A percentile compares a stretch with the other conserved stretches of the same genome.
phyloP scores from a whole-genome alignment of 2,329 filamentous ascomycete genomes.

The Aspergillus uvarum region DNA sequence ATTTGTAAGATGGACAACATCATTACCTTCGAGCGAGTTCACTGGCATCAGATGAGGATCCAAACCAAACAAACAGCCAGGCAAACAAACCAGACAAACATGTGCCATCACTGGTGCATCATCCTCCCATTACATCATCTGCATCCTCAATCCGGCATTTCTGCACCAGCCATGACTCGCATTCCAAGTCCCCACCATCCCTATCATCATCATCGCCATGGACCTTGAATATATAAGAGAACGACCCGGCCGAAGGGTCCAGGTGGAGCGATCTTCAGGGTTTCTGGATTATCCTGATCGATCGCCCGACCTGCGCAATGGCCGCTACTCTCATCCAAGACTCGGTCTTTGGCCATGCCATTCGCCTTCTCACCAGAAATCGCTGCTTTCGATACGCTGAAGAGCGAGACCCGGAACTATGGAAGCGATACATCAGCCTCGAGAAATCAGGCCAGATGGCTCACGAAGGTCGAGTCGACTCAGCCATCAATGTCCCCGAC shows the following conservation, averaged over 20 bases:
- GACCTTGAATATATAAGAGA: not conserved
- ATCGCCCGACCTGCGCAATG: not conserved
- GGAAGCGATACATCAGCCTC: constrained; percentile 50
- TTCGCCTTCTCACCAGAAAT: constrained; percentile 42
- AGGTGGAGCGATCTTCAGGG: not conserved
- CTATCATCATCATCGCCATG: not conserved
- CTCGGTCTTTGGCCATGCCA: constrained; percentile 41
- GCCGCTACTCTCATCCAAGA: constrained; percentile 44
- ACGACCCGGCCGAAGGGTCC: not conserved
- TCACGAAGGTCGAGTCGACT: constrained; percentile 31
- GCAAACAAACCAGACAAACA: not conserved
- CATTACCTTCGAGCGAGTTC: no score
- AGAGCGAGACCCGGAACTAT: constrained; percentile 52
- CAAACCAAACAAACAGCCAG: not conserved
- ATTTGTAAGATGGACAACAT: no score
- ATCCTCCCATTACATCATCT: not conserved
- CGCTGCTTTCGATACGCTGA: constrained; percentile 42
- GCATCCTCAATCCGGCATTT: not conserved
- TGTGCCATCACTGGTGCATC: not conserved
- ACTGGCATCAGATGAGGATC: not conserved
- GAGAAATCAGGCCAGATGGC: constrained; percentile 53
- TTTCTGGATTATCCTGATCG: not conserved
- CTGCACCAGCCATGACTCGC: not conserved
- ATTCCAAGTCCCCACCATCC: not conserved
- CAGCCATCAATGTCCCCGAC: constrained; percentile 39